phyloP scores from a whole-genome alignment of 345 rosid genomes.

The Noccaea bulbosa region DNA sequence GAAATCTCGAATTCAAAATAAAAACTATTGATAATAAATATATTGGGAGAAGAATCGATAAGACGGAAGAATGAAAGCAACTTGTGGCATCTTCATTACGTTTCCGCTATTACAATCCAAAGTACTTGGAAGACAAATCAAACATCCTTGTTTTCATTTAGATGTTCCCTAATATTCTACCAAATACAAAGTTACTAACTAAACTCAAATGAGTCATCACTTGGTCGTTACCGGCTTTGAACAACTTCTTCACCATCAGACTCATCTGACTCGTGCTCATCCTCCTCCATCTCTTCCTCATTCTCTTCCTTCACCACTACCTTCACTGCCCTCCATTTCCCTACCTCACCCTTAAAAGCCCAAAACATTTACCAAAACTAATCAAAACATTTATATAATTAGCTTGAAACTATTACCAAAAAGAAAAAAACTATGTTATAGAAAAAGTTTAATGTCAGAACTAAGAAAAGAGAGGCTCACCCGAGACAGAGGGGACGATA shows the following conservation, averaged over 20 bases:
- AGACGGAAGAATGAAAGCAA: slow-evolving; percentile 6
- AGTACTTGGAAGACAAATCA: slow-evolving; percentile 17
- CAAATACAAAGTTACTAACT: slow-evolving; percentile 30
- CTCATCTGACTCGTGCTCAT: slow-evolving; percentile 43
- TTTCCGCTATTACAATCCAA: slow-evolving; percentile 35
- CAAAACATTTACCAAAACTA: slow-evolving; percentile 24
- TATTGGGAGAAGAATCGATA: background rate
- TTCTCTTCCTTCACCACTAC: slow-evolving; percentile 42
- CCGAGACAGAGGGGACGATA: slow-evolving; percentile 29
- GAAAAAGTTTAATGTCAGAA: background rate
- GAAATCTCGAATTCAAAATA: background rate
- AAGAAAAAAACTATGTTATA: background rate
- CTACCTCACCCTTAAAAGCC: slow-evolving; percentile 33
- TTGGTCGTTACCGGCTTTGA: slow-evolving; percentile 41
- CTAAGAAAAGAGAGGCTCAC: slow-evolving; percentile 17
- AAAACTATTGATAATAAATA: background rate
- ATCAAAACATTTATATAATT: slow-evolving; percentile 4
- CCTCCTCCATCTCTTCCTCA: slow-evolving; percentile 39
- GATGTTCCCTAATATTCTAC: slow-evolving; percentile 18
- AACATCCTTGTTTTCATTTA: slow-evolving; percentile 11
- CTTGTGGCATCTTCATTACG: slow-evolving; percentile 24
- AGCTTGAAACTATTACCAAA: background rate
- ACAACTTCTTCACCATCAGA: slow-evolving; percentile 50
- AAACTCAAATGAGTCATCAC: slow-evolving; percentile 24
- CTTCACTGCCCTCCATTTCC: slow-evolving; percentile 46